These are phyloP conservation scores for Neurospora sp. DNA, from an alignment of 495 filamentous ascomycete genomes.

Conservation along the genomic window DNA sequence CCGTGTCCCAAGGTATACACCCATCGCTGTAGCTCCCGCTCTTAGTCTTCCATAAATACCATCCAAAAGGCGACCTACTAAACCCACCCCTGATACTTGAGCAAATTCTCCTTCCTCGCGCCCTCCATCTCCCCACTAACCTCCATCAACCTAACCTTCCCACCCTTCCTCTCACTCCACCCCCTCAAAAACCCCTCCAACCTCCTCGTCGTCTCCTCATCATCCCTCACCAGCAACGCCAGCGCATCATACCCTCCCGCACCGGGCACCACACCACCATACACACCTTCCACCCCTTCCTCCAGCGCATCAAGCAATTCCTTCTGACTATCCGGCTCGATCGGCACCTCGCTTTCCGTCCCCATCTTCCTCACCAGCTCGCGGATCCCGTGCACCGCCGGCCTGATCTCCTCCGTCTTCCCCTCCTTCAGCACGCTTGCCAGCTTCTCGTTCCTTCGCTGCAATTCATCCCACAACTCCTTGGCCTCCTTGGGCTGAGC, in stretches of 20 bases:
- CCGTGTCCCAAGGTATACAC: too few species aligned
- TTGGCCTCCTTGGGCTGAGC: constrained; percentile 55
- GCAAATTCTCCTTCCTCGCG: constrained; percentile 53
- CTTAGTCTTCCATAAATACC: too few species aligned
- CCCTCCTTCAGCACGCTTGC: constrained; percentile 46
- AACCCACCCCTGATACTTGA: constrained; percentile 56
- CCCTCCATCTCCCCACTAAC: constrained; percentile 87
- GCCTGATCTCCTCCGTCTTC: constrained; percentile 23
- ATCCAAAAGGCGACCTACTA: constrained; percentile 1
- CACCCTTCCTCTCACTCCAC: constrained; percentile 59
- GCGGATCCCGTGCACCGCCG: constrained; percentile 31
- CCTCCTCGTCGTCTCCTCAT: constrained; percentile 50
- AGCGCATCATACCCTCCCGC: constrained; percentile 93
- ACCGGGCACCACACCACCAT: constrained; percentile 87
- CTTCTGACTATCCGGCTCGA: constrained; percentile 83
- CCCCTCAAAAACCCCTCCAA: constrained; percentile 51
- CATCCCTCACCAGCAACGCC: constrained; percentile 67
- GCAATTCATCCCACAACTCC: constrained; percentile 59
- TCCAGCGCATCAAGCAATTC: constrained; percentile 67
- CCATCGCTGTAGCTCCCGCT: too few species aligned
- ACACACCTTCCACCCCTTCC: constrained; percentile 58
- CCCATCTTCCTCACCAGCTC: constrained; percentile 67
- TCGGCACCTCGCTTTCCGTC: constrained; percentile 60
- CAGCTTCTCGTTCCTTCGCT: constrained; percentile 62
- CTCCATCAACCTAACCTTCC: constrained; percentile 63